Base-by-base conservation (phyloP, 768 basidiomycete species). In the Tylopilus intermedius region DNA sequence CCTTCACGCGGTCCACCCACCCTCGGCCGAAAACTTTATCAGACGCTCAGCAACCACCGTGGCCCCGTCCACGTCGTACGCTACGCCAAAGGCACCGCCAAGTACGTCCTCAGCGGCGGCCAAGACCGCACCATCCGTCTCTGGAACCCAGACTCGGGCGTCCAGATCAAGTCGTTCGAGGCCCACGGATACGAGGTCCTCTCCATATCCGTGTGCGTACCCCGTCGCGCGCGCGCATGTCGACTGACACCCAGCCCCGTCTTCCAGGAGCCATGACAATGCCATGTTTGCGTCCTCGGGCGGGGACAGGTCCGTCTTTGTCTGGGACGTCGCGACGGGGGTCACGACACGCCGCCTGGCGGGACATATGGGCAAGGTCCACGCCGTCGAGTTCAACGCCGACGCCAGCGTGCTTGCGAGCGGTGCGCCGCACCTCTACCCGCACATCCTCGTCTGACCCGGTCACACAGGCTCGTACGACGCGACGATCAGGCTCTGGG, bases 161-260 rank as follows among this genome's bases (percentile, higher is more conserved):
- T 83, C n/a, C 84, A 95, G 72, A 90, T 99, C 72, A 96, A 96
- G 72, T 68, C 76, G 0, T 99, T 96, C 67, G 74, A 83, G 51
- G 91, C 90, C 8, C 95, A 98, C 68, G 95, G 93, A 27, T 95
- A 97, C 67, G 96, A 98, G 67, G 90, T 99, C 4, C 79, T 98
- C 39, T 90, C 90, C 2, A 74, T 99, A 45, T 79, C 88, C 45
- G 87, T 96, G 94, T 94, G 63, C 63, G 90, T 74, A 38, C 10
- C 38, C 8, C 38, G 11, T 37, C 15, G 38, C n/a, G 8, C 5
- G 5, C 7, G 38, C 3, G n/a, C 15, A 38, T 7, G 38, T 18
- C 15, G n/a, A 14, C 13, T 7, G 6, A 21, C 30, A 5, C 18
- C 18, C 13, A 10, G 10, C 13, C 24, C 24, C 5, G 24, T 24